Conservation (phyloP, 305 asterid genomes). For the Euphrasia arctica region DNA sequence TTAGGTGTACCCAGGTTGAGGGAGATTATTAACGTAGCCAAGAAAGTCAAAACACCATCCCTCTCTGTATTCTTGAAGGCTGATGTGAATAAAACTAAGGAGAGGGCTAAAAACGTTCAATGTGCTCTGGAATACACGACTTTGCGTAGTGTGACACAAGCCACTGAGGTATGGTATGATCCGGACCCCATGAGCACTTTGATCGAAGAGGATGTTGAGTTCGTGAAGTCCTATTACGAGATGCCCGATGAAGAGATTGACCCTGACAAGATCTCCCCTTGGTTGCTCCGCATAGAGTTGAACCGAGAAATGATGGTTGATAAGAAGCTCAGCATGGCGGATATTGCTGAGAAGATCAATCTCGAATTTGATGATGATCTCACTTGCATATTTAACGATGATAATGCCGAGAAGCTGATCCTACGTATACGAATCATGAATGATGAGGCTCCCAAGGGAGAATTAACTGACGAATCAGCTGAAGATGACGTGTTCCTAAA, state of each 20-base stretch:
- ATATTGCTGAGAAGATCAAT: constrained; percentile 92
- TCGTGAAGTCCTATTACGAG: constrained; percentile 91
- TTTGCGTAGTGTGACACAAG: constrained; percentile 89
- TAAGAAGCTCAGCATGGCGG: constrained; percentile 99
- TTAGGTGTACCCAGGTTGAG: constrained; percentile 98
- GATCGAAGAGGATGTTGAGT: constrained; percentile 91
- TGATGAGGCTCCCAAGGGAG: constrained; percentile 98
- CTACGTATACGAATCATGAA: constrained; percentile 99
- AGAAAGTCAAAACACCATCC: constrained; percentile 94
- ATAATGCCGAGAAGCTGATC: constrained; percentile 93
- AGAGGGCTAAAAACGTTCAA: constrained; percentile 92
- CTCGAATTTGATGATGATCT: constrained; percentile 88
- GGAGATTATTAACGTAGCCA: constrained; percentile 98
- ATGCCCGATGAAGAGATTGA: constrained; percentile 99
- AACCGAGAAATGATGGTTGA: constrained; percentile 99
- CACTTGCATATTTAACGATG: constrained; percentile 92
- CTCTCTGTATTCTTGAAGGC: constrained; percentile 91
- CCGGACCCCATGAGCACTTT: constrained; percentile 95
- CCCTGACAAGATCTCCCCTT: constrained; percentile 94
- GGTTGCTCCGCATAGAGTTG: constrained; percentile 96
- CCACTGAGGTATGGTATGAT: constrained; percentile 99
- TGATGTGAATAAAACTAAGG: constrained; percentile 73
- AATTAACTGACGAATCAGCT: constrained; percentile 73
- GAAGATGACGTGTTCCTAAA: constrained; percentile 99
- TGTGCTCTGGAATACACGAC: constrained; percentile 98